Conservation (phyloP, 192 early-diverging fungal genomes). For the Podila epicladia region DNA sequence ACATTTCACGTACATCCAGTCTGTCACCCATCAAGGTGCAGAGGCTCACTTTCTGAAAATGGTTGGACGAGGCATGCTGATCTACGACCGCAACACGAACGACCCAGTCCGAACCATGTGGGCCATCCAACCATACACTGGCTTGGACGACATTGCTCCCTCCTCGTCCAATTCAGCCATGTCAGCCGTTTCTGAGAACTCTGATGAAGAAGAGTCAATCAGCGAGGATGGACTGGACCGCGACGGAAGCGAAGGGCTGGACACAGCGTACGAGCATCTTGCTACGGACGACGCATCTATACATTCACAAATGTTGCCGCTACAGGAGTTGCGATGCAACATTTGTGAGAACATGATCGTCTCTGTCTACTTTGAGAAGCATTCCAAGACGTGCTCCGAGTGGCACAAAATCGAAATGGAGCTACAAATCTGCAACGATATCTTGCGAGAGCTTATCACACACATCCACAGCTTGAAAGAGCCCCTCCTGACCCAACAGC, state of each 20-base stretch:
- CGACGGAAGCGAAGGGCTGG: background rate
- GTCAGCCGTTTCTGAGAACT: slow-evolving; percentile 36
- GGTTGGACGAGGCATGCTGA: slow-evolving; percentile 89
- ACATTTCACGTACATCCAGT: slow-evolving; percentile 54
- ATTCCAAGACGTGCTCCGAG: slow-evolving; percentile 73
- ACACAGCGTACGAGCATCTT: slow-evolving; percentile 7
- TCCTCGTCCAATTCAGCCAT: slow-evolving; percentile 25
- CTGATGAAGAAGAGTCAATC: slow-evolving; percentile 15
- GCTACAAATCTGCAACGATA: slow-evolving; percentile 77
- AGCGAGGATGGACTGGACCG: slow-evolving; percentile 2
- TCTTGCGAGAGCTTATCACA: slow-evolving; percentile 64
- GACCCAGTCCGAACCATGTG: slow-evolving; percentile 78
- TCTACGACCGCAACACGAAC: slow-evolving; percentile 73
- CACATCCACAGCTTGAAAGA: slow-evolving; percentile 54
- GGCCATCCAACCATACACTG: slow-evolving; percentile 71
- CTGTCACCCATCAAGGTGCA: slow-evolving; percentile 10
- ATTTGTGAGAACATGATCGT: slow-evolving; percentile 82
- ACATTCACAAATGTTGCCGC: slow-evolving; percentile 28
- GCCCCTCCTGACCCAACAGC: background rate
- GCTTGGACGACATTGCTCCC: slow-evolving; percentile 20
- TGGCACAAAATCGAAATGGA: slow-evolving; percentile 85
- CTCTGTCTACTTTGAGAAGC: slow-evolving; percentile 77
- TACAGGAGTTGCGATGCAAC: slow-evolving; percentile 72
- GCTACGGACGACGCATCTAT: slow-evolving; percentile 15
- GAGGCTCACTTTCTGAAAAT: slow-evolving; percentile 65